phyloP scores from a whole-genome alignment of 2,329 filamentous ascomycete species.

The Phyllosticta citrichinensis region DNA sequence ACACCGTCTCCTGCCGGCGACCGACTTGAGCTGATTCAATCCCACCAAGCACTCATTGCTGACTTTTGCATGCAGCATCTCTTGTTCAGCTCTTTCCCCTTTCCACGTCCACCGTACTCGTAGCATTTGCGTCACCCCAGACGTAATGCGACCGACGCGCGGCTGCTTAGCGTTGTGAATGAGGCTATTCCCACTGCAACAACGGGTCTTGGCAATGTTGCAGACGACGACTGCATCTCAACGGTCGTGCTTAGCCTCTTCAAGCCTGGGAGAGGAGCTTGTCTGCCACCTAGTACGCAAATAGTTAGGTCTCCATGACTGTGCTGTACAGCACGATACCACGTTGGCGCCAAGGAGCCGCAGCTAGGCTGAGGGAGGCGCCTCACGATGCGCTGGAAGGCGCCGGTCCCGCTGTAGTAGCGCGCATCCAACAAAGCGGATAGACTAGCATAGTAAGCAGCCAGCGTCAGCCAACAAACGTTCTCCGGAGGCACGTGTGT shows the following conservation, averaged over 20 bases:
- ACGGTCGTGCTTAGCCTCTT: background rate
- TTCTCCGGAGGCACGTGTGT: background rate
- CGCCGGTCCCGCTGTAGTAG: background rate
- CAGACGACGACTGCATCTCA: background rate
- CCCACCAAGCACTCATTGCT: background rate
- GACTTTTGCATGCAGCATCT: background rate
- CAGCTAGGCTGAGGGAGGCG: background rate
- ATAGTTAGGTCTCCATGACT: background rate
- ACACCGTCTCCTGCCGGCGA: background rate
- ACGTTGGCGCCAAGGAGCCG: background rate
- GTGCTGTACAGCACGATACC: background rate
- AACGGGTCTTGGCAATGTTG: background rate
- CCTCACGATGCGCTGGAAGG: background rate
- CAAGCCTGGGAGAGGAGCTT: background rate
- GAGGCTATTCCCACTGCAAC: background rate
- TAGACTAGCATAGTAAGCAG: background rate
- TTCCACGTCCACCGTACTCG: background rate
- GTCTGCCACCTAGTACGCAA: background rate
- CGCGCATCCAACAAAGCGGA: background rate
- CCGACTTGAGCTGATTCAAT: background rate
- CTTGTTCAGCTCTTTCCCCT: background rate
- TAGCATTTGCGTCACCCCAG: background rate
- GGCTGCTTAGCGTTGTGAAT: background rate
- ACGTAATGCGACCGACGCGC: background rate
- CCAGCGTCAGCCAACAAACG: background rate